Evolutionary conservation across 441 rosid species (phyloP).

Genomic region (Corymbia citriodora): DNA sequence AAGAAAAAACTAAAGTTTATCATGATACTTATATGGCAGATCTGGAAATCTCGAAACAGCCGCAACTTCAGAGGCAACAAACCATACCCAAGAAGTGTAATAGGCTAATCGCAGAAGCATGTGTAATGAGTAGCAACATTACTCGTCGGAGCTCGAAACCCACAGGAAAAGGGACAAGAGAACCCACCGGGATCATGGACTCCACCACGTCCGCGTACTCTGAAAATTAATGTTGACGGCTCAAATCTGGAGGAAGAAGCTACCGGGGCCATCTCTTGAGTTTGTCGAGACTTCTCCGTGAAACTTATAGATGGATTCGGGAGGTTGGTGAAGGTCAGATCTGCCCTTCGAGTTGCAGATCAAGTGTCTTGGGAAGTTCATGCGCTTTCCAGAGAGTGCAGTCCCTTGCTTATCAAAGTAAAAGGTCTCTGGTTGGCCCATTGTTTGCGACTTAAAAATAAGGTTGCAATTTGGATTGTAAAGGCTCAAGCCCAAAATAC

Average conservation of each 20-base stretch:
- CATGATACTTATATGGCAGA: neutral
- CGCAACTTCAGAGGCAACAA: neutral
- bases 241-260: neutral
- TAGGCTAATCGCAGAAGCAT: neutral
- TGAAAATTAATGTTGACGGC: neutral
- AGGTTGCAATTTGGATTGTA: neutral
- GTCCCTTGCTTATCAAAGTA: too few relatives aligned
- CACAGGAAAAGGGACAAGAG: neutral
- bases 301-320: neutral
- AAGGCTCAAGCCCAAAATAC: neutral
- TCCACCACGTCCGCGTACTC: neutral
- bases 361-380: neutral
- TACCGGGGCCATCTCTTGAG: neutral
- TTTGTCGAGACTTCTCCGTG: neutral
- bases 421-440: neutral
- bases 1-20: too few relatives aligned
- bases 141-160: neutral
- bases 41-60: neutral
- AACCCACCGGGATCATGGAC: neutral
- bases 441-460: neutral
- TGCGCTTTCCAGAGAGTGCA: neutral
- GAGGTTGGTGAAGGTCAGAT: neutral
- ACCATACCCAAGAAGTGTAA: neutral
- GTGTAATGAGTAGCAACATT: neutral
- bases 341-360: neutral